phyloP scores from a whole-genome alignment of 495 filamentous ascomycete species.

The Hypomontagnella submonticulosa region DNA sequence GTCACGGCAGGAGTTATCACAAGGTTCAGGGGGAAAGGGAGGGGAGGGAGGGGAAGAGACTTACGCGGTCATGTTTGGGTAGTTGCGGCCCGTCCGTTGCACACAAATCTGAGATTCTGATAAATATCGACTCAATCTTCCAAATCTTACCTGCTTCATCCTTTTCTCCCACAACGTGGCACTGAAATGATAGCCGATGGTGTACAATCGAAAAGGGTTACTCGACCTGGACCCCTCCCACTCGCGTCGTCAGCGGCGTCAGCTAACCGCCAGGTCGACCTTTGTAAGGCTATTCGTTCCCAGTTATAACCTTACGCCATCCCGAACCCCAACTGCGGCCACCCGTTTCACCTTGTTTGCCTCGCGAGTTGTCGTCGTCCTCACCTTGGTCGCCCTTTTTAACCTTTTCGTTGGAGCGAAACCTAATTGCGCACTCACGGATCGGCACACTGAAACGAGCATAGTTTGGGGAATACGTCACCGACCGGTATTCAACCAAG shows the following conservation, averaged over 20 bases:
- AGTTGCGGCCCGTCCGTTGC: constrained; percentile 17
- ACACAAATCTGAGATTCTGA: constrained; percentile 28
- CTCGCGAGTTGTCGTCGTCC: neutral
- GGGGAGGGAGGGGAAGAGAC: constrained; percentile 5
- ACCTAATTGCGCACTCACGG: constrained; percentile 33
- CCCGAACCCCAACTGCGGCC: neutral
- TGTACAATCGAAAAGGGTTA: constrained; percentile 12
- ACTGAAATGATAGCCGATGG: constrained; percentile 11
- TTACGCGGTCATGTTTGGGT: constrained; percentile 36
- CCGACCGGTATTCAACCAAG: constrained; percentile 15
- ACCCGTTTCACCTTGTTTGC: constrained; percentile 4
- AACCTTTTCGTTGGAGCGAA: constrained; percentile 13
- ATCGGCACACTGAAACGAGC: constrained; percentile 38
- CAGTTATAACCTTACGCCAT: constrained; percentile 30
- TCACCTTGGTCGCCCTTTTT: constrained; percentile 11
- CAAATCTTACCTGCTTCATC: constrained; percentile 16
- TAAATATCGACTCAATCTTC: constrained; percentile 41
- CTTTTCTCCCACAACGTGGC: constrained; percentile 12
- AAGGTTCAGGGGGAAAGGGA: neutral
- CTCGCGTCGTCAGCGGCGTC: constrained; percentile 18
- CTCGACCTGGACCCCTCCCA: neutral
- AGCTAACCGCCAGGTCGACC: neutral
- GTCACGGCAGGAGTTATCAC: constrained; percentile 13
- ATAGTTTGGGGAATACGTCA: constrained; percentile 29
- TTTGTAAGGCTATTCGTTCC: constrained; percentile 2